Evolutionary conservation across 371 early-diverging fungal species (phyloP).

Genomic region (Rhizopus sp.): DNA sequence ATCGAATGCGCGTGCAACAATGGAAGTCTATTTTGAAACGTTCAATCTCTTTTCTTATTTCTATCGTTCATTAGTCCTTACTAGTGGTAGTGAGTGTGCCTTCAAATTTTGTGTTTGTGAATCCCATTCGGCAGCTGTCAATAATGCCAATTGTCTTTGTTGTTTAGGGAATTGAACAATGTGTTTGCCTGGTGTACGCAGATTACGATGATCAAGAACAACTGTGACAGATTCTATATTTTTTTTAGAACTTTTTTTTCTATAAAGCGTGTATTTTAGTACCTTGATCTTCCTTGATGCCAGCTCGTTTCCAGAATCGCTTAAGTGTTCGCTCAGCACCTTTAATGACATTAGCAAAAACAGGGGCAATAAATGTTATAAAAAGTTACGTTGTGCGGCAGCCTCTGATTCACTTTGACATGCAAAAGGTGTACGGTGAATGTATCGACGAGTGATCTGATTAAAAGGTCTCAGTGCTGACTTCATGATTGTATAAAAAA

Average conservation of each 20-base stretch:
- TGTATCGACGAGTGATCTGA: slow-evolving; percentile 8
- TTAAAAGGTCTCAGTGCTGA: neutral
- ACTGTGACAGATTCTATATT: slow-evolving; percentile 57
- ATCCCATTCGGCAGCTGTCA: slow-evolving; percentile 95
- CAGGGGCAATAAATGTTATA: neutral
- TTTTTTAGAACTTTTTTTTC: slow-evolving; percentile 1
- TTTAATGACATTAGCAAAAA: slow-evolving; percentile 14
- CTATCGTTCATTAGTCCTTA: neutral
- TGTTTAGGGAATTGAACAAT: slow-evolving; percentile 60
- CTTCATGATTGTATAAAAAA: neutral
- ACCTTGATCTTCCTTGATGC: slow-evolving; percentile 63
- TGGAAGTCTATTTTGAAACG: slow-evolving; percentile 66
- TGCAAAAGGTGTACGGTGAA: slow-evolving; percentile 17
- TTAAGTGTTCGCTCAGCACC: slow-evolving; percentile 64
- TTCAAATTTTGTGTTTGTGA: slow-evolving; percentile 76
- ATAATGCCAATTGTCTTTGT: slow-evolving; percentile 69
- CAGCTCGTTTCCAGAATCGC: slow-evolving; percentile 77
- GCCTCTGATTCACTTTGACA: slow-evolving; percentile 20
- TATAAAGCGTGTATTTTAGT: slow-evolving; percentile 7
- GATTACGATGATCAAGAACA: slow-evolving; percentile 74
- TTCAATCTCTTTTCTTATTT: neutral
- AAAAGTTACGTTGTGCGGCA: slow-evolving; percentile 25
- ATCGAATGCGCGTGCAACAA: slow-evolving; percentile 83
- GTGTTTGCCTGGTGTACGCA: slow-evolving; percentile 85
- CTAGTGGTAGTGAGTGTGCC: slow-evolving; percentile 76